These are phyloP conservation scores for Colletotrichum costaricense DNA, from an alignment of 2,329 filamentous ascomycete genomes.

Conservation along the genomic window DNA sequence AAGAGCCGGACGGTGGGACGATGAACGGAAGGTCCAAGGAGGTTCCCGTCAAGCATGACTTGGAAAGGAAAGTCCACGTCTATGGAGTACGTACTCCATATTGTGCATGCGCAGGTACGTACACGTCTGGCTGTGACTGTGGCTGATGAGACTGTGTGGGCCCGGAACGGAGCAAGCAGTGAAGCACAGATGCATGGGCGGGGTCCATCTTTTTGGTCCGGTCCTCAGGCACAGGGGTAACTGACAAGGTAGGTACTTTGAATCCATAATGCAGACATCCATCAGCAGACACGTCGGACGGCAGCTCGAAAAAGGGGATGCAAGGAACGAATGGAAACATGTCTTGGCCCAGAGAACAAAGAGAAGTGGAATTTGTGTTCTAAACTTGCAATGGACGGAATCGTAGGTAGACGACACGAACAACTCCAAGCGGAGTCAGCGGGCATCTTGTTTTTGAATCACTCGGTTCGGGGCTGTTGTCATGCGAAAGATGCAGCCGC, in stretches of 20 bases:
- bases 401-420: neutral
- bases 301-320: neutral
- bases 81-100: neutral
- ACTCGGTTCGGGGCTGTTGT: constrained; percentile 9
- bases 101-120: too few species aligned
- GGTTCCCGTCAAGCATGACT: neutral
- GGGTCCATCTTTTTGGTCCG: neutral
- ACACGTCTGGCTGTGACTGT: neutral
- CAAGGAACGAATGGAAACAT: neutral
- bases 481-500: constrained; percentile 13
- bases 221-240: neutral
- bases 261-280: neutral
- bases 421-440: neutral
- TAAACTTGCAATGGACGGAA: neutral
- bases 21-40: constrained; percentile 5
- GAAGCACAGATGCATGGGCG: neutral
- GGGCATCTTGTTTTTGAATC: neutral
- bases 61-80: neutral
- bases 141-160: constrained; percentile 25
- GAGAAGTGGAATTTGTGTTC: neutral
- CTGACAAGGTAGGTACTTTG: neutral
- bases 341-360: neutral
- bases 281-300: neutral
- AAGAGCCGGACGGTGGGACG: constrained; percentile 22
- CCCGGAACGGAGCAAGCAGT: constrained; percentile 4